phyloP scores from a whole-genome alignment of 2,329 filamentous ascomycete species.

The Phaeosphaeria sp. region DNA sequence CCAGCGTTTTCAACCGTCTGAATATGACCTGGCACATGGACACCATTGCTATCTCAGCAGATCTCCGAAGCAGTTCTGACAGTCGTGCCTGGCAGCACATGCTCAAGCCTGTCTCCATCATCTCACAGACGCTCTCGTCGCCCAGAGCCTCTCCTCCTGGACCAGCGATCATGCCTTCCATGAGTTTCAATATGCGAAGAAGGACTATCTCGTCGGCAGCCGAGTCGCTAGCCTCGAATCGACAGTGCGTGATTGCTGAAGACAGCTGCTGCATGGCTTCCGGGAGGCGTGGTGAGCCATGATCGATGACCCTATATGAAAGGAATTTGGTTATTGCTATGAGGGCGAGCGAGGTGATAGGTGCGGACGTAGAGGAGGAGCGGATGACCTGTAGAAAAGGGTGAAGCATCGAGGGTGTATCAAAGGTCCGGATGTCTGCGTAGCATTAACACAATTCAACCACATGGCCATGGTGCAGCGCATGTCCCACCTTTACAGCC shows the following conservation, averaged over 20 bases:
- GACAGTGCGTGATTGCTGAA: conserved; percentile 93
- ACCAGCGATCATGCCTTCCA: conserved; percentile 98
- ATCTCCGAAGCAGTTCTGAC: conserved; percentile 86
- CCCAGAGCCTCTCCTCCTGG: conserved; percentile 92
- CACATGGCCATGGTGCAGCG: background rate
- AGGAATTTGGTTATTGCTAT: conserved; percentile 96
- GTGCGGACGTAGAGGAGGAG: conserved; percentile 92
- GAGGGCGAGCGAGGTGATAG: conserved; percentile 92
- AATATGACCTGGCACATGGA: conserved; percentile 99
- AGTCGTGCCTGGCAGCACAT: conserved; percentile 95
- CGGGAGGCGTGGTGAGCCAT: conserved; percentile 82
- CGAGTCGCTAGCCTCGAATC: conserved; percentile 95
- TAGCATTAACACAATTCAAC: conserved; percentile 27
- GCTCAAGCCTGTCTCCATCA: conserved; percentile 97
- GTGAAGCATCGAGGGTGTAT: conserved; percentile 85
- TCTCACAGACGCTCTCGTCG: conserved; percentile 97
- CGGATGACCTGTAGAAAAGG: conserved; percentile 97
- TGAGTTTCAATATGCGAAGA: conserved; percentile 90
- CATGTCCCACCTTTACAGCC: conserved; percentile 72
- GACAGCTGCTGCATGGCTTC: conserved; percentile 94
- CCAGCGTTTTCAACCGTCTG: conserved; percentile 85
- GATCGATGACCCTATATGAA: conserved; percentile 88
- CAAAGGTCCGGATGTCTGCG: conserved; percentile 83
- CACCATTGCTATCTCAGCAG: conserved; percentile 96
- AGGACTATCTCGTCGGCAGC: conserved; percentile 95